Evolutionary conservation across 305 asterid genomes (phyloP), one percentile per base, ranked within the genome.

Genomic region (Euphrasia arctica): DNA sequence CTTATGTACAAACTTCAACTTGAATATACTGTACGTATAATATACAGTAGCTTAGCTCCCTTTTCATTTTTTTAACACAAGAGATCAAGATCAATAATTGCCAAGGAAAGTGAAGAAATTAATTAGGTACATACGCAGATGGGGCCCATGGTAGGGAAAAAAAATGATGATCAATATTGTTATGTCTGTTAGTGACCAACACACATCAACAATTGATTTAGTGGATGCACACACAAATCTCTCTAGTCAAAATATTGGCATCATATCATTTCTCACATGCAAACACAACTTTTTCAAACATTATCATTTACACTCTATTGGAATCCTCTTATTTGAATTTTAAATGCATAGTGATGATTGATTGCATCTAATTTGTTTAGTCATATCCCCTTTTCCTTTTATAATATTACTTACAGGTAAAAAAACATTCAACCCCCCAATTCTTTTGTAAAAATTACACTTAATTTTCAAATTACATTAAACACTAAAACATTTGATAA

Each of bases 241-340:
- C 59, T 55, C 72, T 74, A 71, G 82, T 79, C 79, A 79, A 79
- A 73, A 73, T 65, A 63, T 52, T 72, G 65, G 68, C 61, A 76
- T 57, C 67, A 72, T 73, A 32, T 52, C 64, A 72, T 70, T 42
- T 65, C 64, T 66, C 82, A 76, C 85, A 79, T 71, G 84, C 82
- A 74, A 64, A 76, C 60, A 10, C 82, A 28, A 68, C 81, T 73
- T 74, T 54, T 68, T 55, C 56, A 69, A 66, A 74, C 52, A 12
- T 4, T 12, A 47, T 13, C 15, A 47, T 13, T 47, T 12, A 12
- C 13, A 47, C 52, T 47, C 13, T 47, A 3, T 11, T 47, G 7
- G 14, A 47, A 12, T 12, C 52, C 3, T 12, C 8, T 12, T 47
- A 1, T 10, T 47, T 3, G 13, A 47, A 10, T 12, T 47, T 10